Evolutionary conservation across 768 basidiomycete genomes (phyloP), one percentile per base, ranked within the genome.

Genomic region (Agaricus blazei): DNA sequence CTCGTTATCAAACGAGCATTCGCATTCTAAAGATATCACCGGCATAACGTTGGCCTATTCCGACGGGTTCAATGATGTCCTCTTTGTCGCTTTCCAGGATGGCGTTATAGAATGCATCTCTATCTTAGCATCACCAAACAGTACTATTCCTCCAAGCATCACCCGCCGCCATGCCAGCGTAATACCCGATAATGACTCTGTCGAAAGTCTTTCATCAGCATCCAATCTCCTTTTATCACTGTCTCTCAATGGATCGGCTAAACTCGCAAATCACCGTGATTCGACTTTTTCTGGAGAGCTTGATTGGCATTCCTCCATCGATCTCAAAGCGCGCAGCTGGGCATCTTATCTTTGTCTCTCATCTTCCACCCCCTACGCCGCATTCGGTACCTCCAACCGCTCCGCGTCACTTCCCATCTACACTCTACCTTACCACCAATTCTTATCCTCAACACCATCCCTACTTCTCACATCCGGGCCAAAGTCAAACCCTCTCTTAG

Each of bases 251-350:
- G 87, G 87, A 43, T 70, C 66, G 36, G 84, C 74, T 67, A 48
- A 51, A 34, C 47, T 56, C 54, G 51, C 55, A 37, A 29, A 56
- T 50, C 31, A 56, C 48, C 54, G 54, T 36, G 48, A 49, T 50
- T 23, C 28, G 3, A 47, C 52, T 1, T 23, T 1, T 29, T 11
- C 41, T n/a, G 19, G 12, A 14, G 40, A 15, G 40, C 40, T 19
- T 41, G n/a, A 41, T 15, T 46, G 56, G n/a, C 45, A 38, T 34
- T 65, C 64, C 12, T 62, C 53, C 36, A 64, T 85, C 38, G 67
- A 80, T 44, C 67, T 90, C 36, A 66, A 75, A 42, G 58, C 69
- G 3, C 83, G 82, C 41, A 79, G 83, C 60, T 92, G 90, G 90
- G 68, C 75, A 5, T 78, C 81, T 19, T 73, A 83, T 59, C 76